Conservation (phyloP, 192 early-diverging fungal species). For the Paraglomus occultum region DNA sequence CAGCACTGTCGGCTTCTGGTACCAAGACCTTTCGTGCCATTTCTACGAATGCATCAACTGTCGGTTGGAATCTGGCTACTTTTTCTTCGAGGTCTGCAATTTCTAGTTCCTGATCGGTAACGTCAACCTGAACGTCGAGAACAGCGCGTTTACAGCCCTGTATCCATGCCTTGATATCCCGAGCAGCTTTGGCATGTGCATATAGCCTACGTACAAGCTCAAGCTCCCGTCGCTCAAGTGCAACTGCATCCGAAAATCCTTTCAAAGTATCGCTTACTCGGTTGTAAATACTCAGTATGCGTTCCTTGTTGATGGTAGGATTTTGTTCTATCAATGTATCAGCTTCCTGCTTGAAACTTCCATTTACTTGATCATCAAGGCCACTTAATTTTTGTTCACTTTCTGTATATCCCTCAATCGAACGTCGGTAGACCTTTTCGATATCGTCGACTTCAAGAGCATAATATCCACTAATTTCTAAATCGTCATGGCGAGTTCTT, state of each 20-base stretch:
- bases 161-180: constrained; percentile 44
- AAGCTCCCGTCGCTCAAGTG: constrained; percentile 21
- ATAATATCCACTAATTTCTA: constrained; percentile 21
- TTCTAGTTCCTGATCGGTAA: constrained; percentile 19
- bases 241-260: constrained; percentile 8
- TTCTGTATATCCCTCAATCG: constrained; percentile 13
- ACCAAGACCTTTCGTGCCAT: background rate
- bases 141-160: constrained; percentile 28
- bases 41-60: constrained; percentile 17
- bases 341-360: constrained; percentile 20
- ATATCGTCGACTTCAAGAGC: constrained; percentile 7
- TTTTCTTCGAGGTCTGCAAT: constrained; percentile 14
- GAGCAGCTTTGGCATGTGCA: constrained; percentile 39
- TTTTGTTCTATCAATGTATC: constrained; percentile 21
- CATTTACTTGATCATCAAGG: constrained; percentile 17
- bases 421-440: background rate
- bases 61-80: constrained; percentile 7
- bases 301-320: constrained; percentile 16
- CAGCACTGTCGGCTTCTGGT: background rate
- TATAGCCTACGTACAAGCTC: constrained; percentile 37
- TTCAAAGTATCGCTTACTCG: constrained; percentile 13
- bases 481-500: constrained; percentile 18
- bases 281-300: constrained; percentile 20
- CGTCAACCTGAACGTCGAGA: constrained; percentile 14
- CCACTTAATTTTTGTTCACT: constrained; percentile 11